A percentile compares a stretch with the other conserved stretches of the same genome.
phyloP scores from a whole-genome alignment of 768 basidiomycete genomes.

The Coprinopsis sp. region DNA sequence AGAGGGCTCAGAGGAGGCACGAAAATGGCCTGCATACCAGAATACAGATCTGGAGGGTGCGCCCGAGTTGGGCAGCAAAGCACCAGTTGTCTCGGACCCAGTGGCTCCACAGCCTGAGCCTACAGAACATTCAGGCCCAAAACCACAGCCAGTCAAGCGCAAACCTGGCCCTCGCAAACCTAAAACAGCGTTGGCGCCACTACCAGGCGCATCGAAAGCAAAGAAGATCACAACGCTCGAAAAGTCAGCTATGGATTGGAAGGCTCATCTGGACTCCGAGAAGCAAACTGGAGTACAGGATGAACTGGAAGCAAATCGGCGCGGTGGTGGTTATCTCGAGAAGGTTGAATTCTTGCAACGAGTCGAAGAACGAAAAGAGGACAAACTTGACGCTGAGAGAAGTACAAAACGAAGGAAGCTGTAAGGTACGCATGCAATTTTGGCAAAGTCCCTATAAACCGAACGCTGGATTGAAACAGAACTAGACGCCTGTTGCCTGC shows the following conservation, averaged over 20 bases:
- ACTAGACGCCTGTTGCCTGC: slow-evolving; percentile 6
- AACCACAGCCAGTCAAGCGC: slow-evolving; percentile 21
- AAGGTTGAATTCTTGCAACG: slow-evolving; percentile 80
- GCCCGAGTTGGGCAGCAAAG: not conserved
- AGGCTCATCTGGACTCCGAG: slow-evolving; percentile 50
- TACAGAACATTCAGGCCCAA: not conserved
- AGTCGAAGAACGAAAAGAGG: slow-evolving; percentile 66
- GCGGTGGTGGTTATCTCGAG: slow-evolving; percentile 77
- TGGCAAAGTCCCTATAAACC: not conserved
- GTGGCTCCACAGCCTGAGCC: too few relatives aligned
- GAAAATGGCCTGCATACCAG: slow-evolving; percentile 58
- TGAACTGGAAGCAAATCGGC: slow-evolving; percentile 69
- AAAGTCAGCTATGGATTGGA: slow-evolving; percentile 87
- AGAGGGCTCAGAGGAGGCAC: slow-evolving; percentile 70
- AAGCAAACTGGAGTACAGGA: slow-evolving; percentile 45
- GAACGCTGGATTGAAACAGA: not conserved
- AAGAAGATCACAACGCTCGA: slow-evolving; percentile 82
- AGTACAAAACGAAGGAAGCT: not conserved
- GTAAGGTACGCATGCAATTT: not conserved
- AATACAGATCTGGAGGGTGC: not conserved
- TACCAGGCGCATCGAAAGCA: slow-evolving; percentile 50
- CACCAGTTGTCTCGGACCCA: too few relatives aligned
- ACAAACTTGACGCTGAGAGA: not conserved
- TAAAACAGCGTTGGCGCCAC: slow-evolving; percentile 48
- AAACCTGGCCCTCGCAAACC: slow-evolving; percentile 66